A percentile compares a stretch with the other conserved stretches of the same genome.
These are phyloP conservation scores for Phylloporus arenicola DNA, from an alignment of 768 basidiomycete species.

Conservation along the genomic window DNA sequence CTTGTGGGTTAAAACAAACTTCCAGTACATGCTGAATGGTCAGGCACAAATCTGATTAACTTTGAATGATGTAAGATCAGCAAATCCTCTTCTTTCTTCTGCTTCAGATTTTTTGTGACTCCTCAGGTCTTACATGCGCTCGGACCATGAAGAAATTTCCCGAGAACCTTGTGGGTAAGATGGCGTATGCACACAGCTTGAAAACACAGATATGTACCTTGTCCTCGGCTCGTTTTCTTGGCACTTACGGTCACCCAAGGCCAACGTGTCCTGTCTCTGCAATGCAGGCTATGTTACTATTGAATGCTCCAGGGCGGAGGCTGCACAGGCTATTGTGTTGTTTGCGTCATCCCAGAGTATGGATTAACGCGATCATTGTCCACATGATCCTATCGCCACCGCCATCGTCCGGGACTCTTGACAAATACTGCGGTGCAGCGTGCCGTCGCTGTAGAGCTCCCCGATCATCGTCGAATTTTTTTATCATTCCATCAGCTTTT, in stretches of 20 bases:
- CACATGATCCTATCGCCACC: no score
- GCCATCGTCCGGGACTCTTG: background rate
- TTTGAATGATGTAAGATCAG: no score
- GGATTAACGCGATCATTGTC: background rate
- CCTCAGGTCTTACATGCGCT: no score
- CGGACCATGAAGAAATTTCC: background rate
- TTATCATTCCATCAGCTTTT: background rate
- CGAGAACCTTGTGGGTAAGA: background rate
- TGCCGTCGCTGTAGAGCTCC: background rate
- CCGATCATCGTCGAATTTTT: background rate
- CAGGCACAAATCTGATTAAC: no score
- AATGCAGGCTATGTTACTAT: background rate
- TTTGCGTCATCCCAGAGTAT: background rate
- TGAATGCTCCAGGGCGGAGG: background rate
- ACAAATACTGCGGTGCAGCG: background rate
- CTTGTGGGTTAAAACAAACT: no score
- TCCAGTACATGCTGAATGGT: no score
- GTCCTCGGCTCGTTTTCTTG: background rate
- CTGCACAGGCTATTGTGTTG: background rate
- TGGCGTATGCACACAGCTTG: background rate
- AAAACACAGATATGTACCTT: background rate
- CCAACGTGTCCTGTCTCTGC: background rate
- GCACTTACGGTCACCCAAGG: background rate
- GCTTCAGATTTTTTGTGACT: no score
- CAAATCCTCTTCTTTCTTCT: no score